Evolutionary conservation across 768 basidiomycete genomes (phyloP), one percentile per base, ranked within the genome.

Genomic region (Amanita exitialis): DNA sequence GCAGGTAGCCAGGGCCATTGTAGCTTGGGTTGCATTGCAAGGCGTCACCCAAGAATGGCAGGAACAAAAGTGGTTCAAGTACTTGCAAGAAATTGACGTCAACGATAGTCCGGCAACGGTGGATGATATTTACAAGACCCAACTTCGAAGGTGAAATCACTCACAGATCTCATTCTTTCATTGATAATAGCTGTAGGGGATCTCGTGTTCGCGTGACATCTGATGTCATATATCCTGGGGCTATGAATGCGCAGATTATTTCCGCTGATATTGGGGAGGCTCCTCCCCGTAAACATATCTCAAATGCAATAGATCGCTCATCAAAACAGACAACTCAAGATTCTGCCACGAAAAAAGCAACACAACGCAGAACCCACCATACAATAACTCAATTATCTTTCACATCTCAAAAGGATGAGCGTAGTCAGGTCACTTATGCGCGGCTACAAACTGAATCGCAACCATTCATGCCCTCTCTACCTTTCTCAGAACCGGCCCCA

Each of bases 1-100:
- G 0, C 78, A 86, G 52, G 74, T 88, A 12, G 78, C 78, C 16
- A 73, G 77, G 51, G 87, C 85, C 0, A 74, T 92, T 18, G 75
- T 87, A 6, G 86, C 80, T 0, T 91, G 88, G 86, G 83, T 83
- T 4, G 79, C 86, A 0, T 67, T 92, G 37, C 90, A 91, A 58
- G 82, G 84, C 30, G 80, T 88, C 38, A 92, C 90, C 0, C 79
- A 83, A 58, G 80, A 87, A 57, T 87, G 82, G 76, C 84, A 87
- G 56, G 87, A 91, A 61, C 72, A 75, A 60, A 69, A 66, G 38
- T 87, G 87, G 85, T 75, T 84, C 49, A 70, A 71, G 56, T 67
- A 76, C 59, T 69, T 90, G 54, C 74, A 69, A 49, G 87, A 90
- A 62, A 76, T 90, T 18, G 72, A 79, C 53, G 74, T 84, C 47